Percentiles rank a stretch among this genome's conserved stretches.
Conservation (phyloP, 441 rosid genomes). For the Manihot esculenta region DNA sequence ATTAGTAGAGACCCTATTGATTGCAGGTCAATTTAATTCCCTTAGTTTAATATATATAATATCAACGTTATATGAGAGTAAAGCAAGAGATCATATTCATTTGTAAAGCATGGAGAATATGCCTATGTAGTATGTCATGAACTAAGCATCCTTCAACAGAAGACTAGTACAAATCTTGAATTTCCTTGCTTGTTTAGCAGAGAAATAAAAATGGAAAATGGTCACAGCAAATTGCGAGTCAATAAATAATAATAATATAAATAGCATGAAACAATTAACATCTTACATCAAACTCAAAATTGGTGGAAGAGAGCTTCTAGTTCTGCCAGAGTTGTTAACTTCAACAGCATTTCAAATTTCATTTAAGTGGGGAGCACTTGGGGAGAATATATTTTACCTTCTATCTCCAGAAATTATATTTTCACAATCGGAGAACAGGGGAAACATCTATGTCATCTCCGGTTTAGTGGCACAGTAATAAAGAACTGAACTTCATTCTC, state of each 20-base stretch:
- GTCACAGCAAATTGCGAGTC: background rate
- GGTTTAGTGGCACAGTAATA: background rate
- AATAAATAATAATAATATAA: background rate
- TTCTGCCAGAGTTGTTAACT: background rate
- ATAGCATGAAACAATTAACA: background rate
- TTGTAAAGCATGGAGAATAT: too few species aligned
- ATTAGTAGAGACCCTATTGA: too few species aligned
- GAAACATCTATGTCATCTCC: too few species aligned
- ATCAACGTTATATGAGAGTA: too few species aligned
- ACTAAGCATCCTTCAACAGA: too few species aligned
- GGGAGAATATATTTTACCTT: background rate
- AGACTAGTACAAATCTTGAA: too few species aligned
- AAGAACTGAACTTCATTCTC: background rate
- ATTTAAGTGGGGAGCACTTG: background rate
- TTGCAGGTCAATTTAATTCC: too few species aligned
- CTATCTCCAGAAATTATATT: background rate
- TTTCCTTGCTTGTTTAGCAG: too few species aligned
- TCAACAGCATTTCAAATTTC: background rate
- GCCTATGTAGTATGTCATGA: too few species aligned
- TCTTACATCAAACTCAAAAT: constrained; percentile 20
- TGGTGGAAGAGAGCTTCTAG: constrained; percentile 18
- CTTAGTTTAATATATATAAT: too few species aligned
- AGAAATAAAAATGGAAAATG: background rate
- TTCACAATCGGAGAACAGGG: background rate
- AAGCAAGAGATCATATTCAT: too few species aligned